Conservation (phyloP, 176 grass and related monocot genomes). For the Alloteropsis semialata region DNA sequence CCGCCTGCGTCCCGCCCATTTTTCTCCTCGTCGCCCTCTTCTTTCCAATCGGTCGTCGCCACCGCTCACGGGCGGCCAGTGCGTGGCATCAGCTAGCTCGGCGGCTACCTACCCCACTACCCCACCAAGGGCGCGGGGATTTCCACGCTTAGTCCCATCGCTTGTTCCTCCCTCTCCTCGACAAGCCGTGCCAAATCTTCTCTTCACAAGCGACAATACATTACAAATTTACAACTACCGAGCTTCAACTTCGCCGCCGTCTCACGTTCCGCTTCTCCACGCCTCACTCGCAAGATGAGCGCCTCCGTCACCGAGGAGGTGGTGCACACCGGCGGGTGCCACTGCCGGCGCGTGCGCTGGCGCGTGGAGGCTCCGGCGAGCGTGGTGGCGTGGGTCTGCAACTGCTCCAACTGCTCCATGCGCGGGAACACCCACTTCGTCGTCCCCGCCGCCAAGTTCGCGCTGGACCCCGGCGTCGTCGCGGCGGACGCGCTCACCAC, state of each 20-base stretch:
- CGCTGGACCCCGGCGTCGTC: conserved; percentile 24
- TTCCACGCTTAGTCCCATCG: not conserved
- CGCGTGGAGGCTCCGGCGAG: conserved; percentile 45
- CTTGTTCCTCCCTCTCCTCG: not conserved
- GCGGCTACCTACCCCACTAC: not conserved
- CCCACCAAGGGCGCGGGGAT: not conserved
- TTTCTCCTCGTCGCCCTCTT: no score
- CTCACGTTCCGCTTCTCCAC: not conserved
- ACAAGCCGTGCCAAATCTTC: not conserved
- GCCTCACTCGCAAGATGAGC: conserved; percentile 15
- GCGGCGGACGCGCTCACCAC: conserved; percentile 56
- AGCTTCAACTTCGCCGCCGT: not conserved
- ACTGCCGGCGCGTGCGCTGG: conserved; percentile 73
- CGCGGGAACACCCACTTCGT: conserved; percentile 58
- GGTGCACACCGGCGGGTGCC: conserved; percentile 53
- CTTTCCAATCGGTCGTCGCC: no score
- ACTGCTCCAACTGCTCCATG: conserved; percentile 72
- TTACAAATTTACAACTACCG: no score
- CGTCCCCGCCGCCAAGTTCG: conserved; percentile 57
- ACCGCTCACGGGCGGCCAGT: no score
- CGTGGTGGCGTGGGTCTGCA: conserved; percentile 68
- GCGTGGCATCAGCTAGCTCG: not conserved
- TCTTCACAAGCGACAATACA: not conserved
- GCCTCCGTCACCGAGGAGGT: conserved; percentile 7
- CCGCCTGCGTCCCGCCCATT: no score